These are phyloP conservation scores for Globisporangium lucens DNA, from an alignment of 352 stramenopile genomes.

Conservation along the genomic window DNA sequence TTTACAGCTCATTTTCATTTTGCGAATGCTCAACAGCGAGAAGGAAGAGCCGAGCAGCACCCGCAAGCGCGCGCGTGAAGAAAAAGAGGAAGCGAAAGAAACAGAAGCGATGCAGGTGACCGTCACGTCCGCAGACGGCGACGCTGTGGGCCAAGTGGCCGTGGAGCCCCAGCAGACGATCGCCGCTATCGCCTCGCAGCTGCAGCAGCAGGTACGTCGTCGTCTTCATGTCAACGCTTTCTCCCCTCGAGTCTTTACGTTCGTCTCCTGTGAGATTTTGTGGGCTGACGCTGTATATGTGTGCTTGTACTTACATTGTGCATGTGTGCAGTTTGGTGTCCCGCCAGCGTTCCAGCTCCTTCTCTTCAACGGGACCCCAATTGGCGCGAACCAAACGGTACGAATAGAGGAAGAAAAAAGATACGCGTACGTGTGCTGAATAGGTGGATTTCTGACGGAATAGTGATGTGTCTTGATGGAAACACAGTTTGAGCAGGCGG, in stretches of 20 bases:
- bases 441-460: neutral
- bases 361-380: constrained; percentile 53
- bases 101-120: constrained; percentile 52
- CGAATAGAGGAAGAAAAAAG: neutral
- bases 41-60: neutral
- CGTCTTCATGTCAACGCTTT: neutral
- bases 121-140: constrained; percentile 61
- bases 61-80: constrained; percentile 13
- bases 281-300: neutral
- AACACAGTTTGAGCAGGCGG: constrained; percentile 67
- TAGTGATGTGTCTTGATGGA: neutral
- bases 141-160: constrained; percentile 46
- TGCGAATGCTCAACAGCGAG: constrained; percentile 10
- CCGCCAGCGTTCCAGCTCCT: constrained; percentile 49
- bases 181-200: constrained; percentile 31
- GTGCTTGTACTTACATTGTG: neutral
- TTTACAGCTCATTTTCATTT: no score
- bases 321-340: constrained; percentile 59
- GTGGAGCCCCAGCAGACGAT: constrained; percentile 51
- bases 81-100: neutral
- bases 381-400: constrained; percentile 58
- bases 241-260: neutral
- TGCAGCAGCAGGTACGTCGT: constrained; percentile 51
- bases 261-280: neutral
- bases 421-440: neutral